Base-by-base conservation (phyloP, 768 basidiomycete species). In the Leccinum rimulosum region DNA sequence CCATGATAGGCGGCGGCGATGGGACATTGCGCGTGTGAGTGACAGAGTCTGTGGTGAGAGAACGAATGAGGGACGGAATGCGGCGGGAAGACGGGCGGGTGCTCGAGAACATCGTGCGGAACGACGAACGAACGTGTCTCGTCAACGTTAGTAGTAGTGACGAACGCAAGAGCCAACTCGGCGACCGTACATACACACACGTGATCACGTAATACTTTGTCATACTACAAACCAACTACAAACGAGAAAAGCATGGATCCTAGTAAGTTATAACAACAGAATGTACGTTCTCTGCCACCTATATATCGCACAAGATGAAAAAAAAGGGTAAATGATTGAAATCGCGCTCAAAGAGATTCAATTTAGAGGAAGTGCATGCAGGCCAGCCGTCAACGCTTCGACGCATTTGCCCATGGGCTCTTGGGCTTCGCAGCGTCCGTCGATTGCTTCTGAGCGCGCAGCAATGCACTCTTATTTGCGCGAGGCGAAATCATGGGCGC, bases 391-490 rank as follows among this genome's bases (percentile, higher is more conserved):
- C 61, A 73, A 19, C 71, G 68, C 28, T 43, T 64, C 17, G 70
- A 65, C 22, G 71, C 71, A 30, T 73, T 71, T 43, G 71, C 71
- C 71, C 71, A 73, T 15, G 54, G 70, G 30, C 71, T 73, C 63
- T 69, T 74, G 5, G 71, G 71, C 35, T 71, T 74, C 19, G 71
- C 63, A 28, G 71, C 67, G 0, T 73, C 73, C 17, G 48, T 53
- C 3, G 64, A 87, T 74, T 83, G 78, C 76, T 91, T 91, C 61
- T 86, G 87, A 11, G 79, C 83, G 25, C 91, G 79, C 55, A 93
- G 70, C 6, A 83, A 74, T 3, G 92, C 90, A 64, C 87, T 91
- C 70, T 81, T 85, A 72, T 94, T 94, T 61, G 78, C 82, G 55
- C 88, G 79, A 8, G 91, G 92, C 9, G 73, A 71, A 59, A 92